Base-by-base conservation (phyloP, 2,329 filamentous ascomycete genomes). In the Fusarium equiseti region DNA sequence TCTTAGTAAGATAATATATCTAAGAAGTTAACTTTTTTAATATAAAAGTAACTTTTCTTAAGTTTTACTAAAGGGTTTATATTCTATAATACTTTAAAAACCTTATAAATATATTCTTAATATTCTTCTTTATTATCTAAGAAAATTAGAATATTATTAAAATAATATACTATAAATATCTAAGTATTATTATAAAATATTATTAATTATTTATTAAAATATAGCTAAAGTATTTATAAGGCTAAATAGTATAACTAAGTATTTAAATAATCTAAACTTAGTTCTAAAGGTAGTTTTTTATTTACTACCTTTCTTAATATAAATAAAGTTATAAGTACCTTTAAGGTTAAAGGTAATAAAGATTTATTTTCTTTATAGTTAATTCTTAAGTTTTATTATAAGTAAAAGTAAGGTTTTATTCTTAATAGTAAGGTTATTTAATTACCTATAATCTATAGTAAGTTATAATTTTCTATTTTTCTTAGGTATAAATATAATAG, bases 141-240 rank as follows among this genome's bases (percentile, higher is more conserved):
- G 56, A 72, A 72, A 54, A 75, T 71, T 26, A 75, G 31, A 26
- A 73, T 74, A 59, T 72, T 50, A 66, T 73, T 27, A 43, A 74
- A 44, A 29, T 74, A 74, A 27, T 53, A 61, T 43, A 70, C 44
- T 55, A 73, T 52, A 67, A 66, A 70, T 57, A 54, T 68, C 51
- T 6, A 73, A 20, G 22, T 73, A 65, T 46, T 71, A 35, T n/a
- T 16, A 18, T 38, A 75, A 18, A 11, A 68, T 43, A 32, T 70
- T 57, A 42, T 68, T 73, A 52, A 74, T 70, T 63, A 73, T 72
- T n/a, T 24, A 18, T 43, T 76, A 59, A 40, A 76, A 76, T 42
- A 49, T 53, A 24, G 29, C 8, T 13, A 31, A 9, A 15, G 10
- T 16, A 46, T 26, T 26, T 26, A 26, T 26, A 26, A 26, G 7